phyloP scores from a whole-genome alignment of 768 basidiomycete species.

The Filobasidium wieringae region DNA sequence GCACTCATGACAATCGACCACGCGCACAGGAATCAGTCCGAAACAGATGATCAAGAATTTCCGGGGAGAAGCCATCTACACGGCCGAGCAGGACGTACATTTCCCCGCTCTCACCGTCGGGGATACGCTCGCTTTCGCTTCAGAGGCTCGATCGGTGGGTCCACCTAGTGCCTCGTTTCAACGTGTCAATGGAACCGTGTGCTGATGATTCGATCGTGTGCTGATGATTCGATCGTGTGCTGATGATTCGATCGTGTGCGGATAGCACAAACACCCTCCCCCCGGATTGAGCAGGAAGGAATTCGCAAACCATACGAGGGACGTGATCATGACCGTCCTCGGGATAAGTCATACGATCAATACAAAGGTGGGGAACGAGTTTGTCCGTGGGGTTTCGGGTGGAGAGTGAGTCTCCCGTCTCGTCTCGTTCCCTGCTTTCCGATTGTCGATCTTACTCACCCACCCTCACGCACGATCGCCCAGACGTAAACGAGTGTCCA shows the following conservation, averaged over 20 bases:
- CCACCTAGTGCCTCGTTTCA: neutral
- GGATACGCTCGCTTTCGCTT: constrained; percentile 30
- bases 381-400: constrained; percentile 48
- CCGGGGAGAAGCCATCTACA: constrained; percentile 41
- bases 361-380: constrained; percentile 66
- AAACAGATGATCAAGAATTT: constrained; percentile 45
- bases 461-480: too few species aligned
- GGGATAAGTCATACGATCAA: constrained; percentile 61
- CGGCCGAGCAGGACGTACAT: constrained; percentile 40
- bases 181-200: constrained; percentile 14
- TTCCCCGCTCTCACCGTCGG: constrained; percentile 38
- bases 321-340: constrained; percentile 56
- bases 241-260: constrained; percentile 11
- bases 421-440: too few species aligned
- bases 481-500: constrained; percentile 65
- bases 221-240: constrained; percentile 10
- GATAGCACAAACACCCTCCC: constrained; percentile 20
- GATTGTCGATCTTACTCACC: too few species aligned
- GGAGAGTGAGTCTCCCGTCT: too few species aligned
- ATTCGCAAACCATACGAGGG: constrained; percentile 43
- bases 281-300: constrained; percentile 37
- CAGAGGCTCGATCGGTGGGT: constrained; percentile 9
- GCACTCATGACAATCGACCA: neutral
- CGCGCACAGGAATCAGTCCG: constrained; percentile 37
- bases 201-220: constrained; percentile 4